A percentile compares a stretch with the other conserved stretches of the same genome.
Conservation (phyloP, 2,329 filamentous ascomycete genomes). For the Cladobotryum protrusum region DNA sequence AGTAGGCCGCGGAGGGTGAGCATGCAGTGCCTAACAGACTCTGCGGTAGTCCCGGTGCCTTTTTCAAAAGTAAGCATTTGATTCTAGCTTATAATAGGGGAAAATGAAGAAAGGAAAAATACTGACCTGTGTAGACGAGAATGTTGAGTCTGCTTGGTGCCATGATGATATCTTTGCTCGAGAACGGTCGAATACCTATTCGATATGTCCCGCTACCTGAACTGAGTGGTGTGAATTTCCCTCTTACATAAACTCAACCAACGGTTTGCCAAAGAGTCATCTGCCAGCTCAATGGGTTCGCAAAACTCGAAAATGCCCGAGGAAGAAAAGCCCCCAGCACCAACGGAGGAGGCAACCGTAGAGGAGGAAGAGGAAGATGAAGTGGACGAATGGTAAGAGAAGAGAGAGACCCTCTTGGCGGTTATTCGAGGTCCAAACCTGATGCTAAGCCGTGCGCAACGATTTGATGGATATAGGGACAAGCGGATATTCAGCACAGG, state of each 20-base stretch:
- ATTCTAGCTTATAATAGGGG: background rate
- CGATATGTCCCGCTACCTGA: slow-evolving; percentile 1
- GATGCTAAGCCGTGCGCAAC: slow-evolving; percentile 18
- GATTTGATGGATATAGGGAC: slow-evolving; percentile 57
- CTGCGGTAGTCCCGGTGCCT: slow-evolving; percentile 80
- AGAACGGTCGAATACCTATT: background rate
- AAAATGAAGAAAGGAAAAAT: slow-evolving; percentile 8
- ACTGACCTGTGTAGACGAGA: slow-evolving; percentile 79
- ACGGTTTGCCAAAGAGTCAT: no score
- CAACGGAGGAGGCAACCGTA: slow-evolving; percentile 22
- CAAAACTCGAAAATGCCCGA: slow-evolving; percentile 11
- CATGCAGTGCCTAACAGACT: slow-evolving; percentile 85
- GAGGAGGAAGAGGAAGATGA: slow-evolving; percentile 53
- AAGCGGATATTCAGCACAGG: slow-evolving; percentile 96
- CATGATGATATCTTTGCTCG: slow-evolving; percentile 39
- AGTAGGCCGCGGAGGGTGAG: slow-evolving; percentile 81
- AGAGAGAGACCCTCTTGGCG: background rate
- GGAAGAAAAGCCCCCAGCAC: slow-evolving; percentile 6
- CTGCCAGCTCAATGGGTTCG: slow-evolving; percentile 9
- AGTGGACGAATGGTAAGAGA: slow-evolving; percentile 82
- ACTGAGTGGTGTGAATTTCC: slow-evolving; percentile 4
- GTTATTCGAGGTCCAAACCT: slow-evolving; percentile 15
- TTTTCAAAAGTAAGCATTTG: slow-evolving; percentile 14
- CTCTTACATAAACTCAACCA: slow-evolving; percentile 11
- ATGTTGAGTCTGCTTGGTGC: slow-evolving; percentile 73